Evolutionary conservation across 768 basidiomycete species (phyloP).

Genomic region (Gautieria morchelliformis): DNA sequence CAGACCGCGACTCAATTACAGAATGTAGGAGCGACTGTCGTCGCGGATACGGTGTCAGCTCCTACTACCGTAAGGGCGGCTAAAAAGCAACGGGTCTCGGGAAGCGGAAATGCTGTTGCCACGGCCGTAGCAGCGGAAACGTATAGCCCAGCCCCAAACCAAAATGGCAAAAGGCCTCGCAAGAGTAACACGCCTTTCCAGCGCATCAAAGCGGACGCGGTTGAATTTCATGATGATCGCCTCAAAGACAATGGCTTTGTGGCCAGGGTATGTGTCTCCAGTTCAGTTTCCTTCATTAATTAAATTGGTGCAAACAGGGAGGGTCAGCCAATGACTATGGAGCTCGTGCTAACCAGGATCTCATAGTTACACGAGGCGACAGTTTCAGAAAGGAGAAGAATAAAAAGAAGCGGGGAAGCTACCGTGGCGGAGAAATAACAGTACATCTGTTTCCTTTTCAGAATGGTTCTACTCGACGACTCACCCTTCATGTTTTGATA

Average conservation of each 20-base stretch:
- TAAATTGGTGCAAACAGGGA: constrained; percentile 29
- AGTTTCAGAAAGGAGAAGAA: constrained; percentile 99
- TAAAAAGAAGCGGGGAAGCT: constrained; percentile 96
- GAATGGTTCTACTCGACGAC: background rate
- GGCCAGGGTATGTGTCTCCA: constrained; percentile 44
- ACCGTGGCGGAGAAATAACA: constrained; percentile 91
- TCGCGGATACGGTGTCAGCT: constrained; percentile 10
- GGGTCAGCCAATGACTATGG: constrained; percentile 78
- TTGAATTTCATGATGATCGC: constrained; percentile 36
- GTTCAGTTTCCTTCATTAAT: background rate
- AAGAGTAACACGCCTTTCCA: constrained; percentile 63
- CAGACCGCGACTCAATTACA: background rate
- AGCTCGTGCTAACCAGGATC: constrained; percentile 69
- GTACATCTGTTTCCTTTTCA: constrained; percentile 32
- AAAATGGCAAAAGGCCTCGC: constrained; percentile 19
- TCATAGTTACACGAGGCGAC: constrained; percentile 88
- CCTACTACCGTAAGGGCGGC: constrained; percentile 23
- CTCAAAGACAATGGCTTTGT: constrained; percentile 72
- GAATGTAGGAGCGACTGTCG: background rate
- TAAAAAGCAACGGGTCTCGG: constrained; percentile 49
- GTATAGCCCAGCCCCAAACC: background rate
- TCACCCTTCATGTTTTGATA: constrained; percentile 20
- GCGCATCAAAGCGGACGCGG: constrained; percentile 59
- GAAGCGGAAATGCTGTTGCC: background rate
- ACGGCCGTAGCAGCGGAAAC: background rate